Conservation (phyloP, 495 filamentous ascomycete genomes). For the Thozetella sp. region DNA sequence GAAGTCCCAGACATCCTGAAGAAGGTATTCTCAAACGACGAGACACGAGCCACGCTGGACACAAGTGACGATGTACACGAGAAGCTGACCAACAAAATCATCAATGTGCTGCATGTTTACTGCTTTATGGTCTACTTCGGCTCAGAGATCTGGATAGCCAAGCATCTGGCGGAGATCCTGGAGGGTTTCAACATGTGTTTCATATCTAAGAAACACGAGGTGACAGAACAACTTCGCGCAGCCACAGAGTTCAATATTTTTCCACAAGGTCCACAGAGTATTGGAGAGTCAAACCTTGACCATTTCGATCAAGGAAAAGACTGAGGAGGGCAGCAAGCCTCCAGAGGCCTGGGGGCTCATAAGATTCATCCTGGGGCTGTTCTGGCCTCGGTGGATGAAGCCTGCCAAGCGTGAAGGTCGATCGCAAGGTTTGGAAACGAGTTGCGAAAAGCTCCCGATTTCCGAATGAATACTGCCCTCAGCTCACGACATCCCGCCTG, state of each 20-base stretch:
- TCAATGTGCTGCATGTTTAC: constrained; percentile 91
- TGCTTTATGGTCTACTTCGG: constrained; percentile 85
- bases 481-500: not conserved
- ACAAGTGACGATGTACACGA: constrained; percentile 88
- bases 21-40: constrained; percentile 71
- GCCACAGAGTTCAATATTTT: constrained; percentile 43
- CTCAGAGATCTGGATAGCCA: constrained; percentile 84
- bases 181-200: constrained; percentile 89
- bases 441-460: not conserved
- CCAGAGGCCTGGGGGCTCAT: not conserved
- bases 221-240: constrained; percentile 87
- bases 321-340: not conserved
- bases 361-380: not conserved
- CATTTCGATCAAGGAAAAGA: not conserved
- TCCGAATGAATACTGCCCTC: not conserved
- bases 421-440: not conserved
- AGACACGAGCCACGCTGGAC: constrained; percentile 70
- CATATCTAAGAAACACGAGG: constrained; percentile 81
- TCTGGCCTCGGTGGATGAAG: not conserved
- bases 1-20: constrained; percentile 92
- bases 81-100: constrained; percentile 75
- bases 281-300: not conserved
- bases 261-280: not conserved
- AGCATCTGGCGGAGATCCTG: constrained; percentile 74
- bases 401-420: not conserved